Evolutionary conservation across 2,329 filamentous ascomycete species (phyloP), one percentile per base, ranked within the genome.

Genomic region (Magnaporthiopsis rhizophila): DNA sequence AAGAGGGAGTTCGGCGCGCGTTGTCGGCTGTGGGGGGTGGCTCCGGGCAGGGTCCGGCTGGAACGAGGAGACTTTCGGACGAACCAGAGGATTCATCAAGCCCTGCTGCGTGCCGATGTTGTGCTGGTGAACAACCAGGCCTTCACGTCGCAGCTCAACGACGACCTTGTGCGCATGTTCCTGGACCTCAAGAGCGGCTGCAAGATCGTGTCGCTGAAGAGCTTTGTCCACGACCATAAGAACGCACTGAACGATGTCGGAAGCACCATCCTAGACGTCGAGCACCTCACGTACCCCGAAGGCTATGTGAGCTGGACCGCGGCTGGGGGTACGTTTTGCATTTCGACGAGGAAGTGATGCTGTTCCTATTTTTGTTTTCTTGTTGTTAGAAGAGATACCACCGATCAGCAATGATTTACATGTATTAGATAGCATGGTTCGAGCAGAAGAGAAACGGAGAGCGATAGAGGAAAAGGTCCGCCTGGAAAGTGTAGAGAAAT

Each of bases 111-210:
- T 64, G 94, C 95, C 1, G 95, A 99, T 73, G 93, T 98, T n/a
- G 86, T 99, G 24, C 84, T 99, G 32, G 94, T 98, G 71, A 99
- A 99, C 80, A 99, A 99, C 77, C 93, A 98, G 77, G 95, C 92
- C 2, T 99, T 99, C 76, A 93, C 89, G 7, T 89, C 93, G 18
- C 83, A 89, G 69, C 84, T 97, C 64, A 99, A 98, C 76, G 89
- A 91, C 72, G 86, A 87, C 67, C 81, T 99, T 59, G 86, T 94
- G 69, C 87, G 91, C 70, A 91, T 96, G 79, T 98, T 99, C 72
- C 80, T 99, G 66, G 95, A 99, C 72, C 80, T 98, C 67, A 98
- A 97, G 77, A 84, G 90, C 64, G 94, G 94, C 3, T 93, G 90
- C 76, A 89, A 90, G 75, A 90, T 99, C 65, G 89, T 98, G 58